Conservation (phyloP, 2,329 filamentous ascomycete genomes). For the Neopestalotiopsis sp. region DNA sequence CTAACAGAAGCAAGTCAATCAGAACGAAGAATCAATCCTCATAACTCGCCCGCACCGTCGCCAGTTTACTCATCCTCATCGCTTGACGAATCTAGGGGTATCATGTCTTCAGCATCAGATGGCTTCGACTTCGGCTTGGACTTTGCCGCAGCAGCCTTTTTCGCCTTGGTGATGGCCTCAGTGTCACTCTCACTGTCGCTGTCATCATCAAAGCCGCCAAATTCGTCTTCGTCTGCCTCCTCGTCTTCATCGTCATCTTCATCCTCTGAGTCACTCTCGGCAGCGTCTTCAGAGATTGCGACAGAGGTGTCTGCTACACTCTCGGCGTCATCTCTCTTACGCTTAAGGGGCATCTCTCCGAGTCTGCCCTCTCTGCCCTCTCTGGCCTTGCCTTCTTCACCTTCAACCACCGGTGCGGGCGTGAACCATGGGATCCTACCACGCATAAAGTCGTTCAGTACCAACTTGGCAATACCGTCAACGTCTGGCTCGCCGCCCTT, state of each 20-base stretch:
- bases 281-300: slow-evolving; percentile 33
- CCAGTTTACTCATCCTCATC: slow-evolving; percentile 28
- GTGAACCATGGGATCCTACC: slow-evolving; percentile 98
- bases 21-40: background rate
- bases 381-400: slow-evolving; percentile 56
- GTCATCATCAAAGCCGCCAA: slow-evolving; percentile 55
- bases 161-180: slow-evolving; percentile 39
- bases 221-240: slow-evolving; percentile 43
- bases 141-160: slow-evolving; percentile 38
- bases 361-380: slow-evolving; percentile 77
- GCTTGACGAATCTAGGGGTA: slow-evolving; percentile 44
- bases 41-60: background rate
- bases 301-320: slow-evolving; percentile 44
- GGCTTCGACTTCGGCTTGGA: slow-evolving; percentile 40
- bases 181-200: slow-evolving; percentile 36
- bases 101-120: slow-evolving; percentile 52
- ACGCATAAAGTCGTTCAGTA: slow-evolving; percentile 93
- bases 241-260: slow-evolving; percentile 35
- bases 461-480: slow-evolving; percentile 95
- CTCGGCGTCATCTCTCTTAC: slow-evolving; percentile 64
- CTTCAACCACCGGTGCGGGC: slow-evolving; percentile 69
- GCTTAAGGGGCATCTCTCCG: slow-evolving; percentile 87
- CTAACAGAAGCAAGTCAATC: too few species aligned
- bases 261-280: slow-evolving; percentile 34
- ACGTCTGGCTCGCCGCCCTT: slow-evolving; percentile 95